Percentiles rank a stretch among this genome's conserved stretches.
Evolutionary conservation across 106 monocot species (phyloP).

Genomic region (Dendrobium catenatum): DNA sequence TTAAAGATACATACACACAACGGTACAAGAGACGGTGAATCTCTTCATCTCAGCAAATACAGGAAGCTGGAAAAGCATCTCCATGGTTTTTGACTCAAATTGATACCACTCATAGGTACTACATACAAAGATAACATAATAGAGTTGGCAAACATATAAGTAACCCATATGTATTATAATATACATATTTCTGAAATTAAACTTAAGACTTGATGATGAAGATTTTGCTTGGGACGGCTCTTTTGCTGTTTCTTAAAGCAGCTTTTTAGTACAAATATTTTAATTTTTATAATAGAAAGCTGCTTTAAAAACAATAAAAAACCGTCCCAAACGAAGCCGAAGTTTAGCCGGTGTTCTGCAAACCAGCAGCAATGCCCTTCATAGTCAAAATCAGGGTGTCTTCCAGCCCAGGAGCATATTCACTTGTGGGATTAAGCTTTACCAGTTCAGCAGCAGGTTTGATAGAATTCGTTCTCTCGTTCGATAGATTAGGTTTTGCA

Average conservation of each 20-base stretch:
- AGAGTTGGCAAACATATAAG: neutral
- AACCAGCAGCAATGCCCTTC: constrained; percentile 93
- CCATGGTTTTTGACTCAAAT: no score
- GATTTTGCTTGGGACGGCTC: no score
- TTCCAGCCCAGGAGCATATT: constrained; percentile 82
- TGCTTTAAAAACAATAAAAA: no score
- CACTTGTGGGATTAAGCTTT: constrained; percentile 80
- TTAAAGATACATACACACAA: no score
- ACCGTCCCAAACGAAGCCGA: no score
- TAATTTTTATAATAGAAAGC: no score
- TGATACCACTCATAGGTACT: no score
- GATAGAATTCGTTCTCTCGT: constrained; percentile 20
- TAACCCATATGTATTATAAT: neutral
- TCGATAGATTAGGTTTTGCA: constrained; percentile 37
- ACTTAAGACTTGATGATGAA: neutral
- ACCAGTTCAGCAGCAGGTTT: constrained; percentile 66
- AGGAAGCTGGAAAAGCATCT: no score
- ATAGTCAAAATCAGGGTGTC: constrained; percentile 92
- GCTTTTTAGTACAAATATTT: no score
- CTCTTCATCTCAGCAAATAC: no score
- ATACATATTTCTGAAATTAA: neutral
- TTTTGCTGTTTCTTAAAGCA: no score
- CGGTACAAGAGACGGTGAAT: no score
- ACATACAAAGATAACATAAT: neutral
- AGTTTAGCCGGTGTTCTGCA: constrained; percentile 87